phyloP scores from a whole-genome alignment of 2,329 filamentous ascomycete species.

The Periconia sp. region DNA sequence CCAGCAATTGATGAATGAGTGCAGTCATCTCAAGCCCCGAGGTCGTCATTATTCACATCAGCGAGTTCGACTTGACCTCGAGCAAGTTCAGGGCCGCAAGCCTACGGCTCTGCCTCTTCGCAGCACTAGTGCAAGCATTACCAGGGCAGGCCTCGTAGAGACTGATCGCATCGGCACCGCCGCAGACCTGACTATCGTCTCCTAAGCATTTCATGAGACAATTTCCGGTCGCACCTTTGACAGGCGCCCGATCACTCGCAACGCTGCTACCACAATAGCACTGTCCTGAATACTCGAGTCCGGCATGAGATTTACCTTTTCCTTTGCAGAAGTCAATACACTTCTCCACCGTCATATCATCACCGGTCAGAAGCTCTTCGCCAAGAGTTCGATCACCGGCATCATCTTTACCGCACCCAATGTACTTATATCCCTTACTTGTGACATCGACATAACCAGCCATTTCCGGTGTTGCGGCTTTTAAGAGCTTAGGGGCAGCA shows the following conservation, averaged over 20 bases:
- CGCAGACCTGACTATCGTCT: conserved; percentile 37
- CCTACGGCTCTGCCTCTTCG: conserved; percentile 18
- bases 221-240: conserved; percentile 57
- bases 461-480: conserved; percentile 53
- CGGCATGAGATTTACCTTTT: conserved; percentile 60
- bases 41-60: too few relatives aligned
- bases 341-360: conserved; percentile 60
- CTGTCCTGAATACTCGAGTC: conserved; percentile 62
- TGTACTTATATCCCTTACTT: conserved; percentile 60
- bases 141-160: conserved; percentile 23
- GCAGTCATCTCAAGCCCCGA: too few relatives aligned
- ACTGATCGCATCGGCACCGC: conserved; percentile 17
- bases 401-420: conserved; percentile 64
- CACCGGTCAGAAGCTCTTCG: conserved; percentile 23
- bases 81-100: conserved; percentile 13
- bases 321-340: conserved; percentile 62
- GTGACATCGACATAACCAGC: conserved; percentile 52
- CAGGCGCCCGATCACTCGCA: conserved; percentile 30
- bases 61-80: too few relatives aligned
- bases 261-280: conserved; percentile 58
- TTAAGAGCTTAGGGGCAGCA: conserved; percentile 14
- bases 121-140: conserved; percentile 22
- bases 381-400: conserved; percentile 36
- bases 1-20: too few relatives aligned
- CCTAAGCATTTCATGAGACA: conserved; percentile 63